A percentile compares a stretch with the other conserved stretches of the same genome.
Conservation (phyloP, 2,329 filamentous ascomycete species). For the Arthrobotrys conoides region DNA sequence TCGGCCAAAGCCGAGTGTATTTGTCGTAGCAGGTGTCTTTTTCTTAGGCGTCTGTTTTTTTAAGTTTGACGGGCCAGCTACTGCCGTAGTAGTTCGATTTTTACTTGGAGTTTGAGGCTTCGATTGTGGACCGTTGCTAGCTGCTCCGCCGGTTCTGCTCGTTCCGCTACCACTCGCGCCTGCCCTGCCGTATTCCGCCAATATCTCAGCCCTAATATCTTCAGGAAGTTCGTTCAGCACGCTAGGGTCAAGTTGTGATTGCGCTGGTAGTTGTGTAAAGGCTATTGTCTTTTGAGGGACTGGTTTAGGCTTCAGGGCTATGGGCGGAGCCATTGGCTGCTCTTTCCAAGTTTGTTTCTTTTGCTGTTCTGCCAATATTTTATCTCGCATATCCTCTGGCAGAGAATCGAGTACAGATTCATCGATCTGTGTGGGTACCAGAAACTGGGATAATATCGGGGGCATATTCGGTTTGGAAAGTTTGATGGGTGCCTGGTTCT, state of each 20-base stretch:
- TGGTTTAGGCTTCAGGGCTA: constrained; percentile 64
- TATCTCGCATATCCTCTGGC: constrained; percentile 84
- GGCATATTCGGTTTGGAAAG: constrained; percentile 74
- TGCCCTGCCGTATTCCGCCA: constrained; percentile 76
- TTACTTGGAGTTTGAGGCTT: constrained; percentile 73
- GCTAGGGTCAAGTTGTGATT: constrained; percentile 86
- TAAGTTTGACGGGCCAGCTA: constrained; percentile 70
- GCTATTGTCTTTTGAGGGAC: constrained; percentile 65
- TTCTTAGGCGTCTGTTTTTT: constrained; percentile 78
- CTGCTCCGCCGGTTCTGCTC: constrained; percentile 44
- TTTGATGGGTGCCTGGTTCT: constrained; percentile 74
- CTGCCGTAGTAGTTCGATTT: constrained; percentile 66
- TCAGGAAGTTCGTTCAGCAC: constrained; percentile 86
- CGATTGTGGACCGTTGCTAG: constrained; percentile 47
- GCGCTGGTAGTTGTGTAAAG: constrained; percentile 67
- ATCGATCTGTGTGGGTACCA: constrained; percentile 87
- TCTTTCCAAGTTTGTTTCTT: constrained; percentile 61
- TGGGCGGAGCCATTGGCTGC: constrained; percentile 62
- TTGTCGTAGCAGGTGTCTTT: constrained; percentile 72
- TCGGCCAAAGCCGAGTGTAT: constrained; percentile 72
- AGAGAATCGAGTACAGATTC: constrained; percentile 85
- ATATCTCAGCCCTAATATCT: constrained; percentile 86
- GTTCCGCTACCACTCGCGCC: constrained; percentile 4
- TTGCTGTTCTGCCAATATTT: constrained; percentile 75
- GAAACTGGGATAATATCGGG: constrained; percentile 86